Evolutionary conservation across 2,329 filamentous ascomycete genomes (phyloP), one percentile per base, ranked within the genome.

Genomic region (Clarireedia monteithiana): DNA sequence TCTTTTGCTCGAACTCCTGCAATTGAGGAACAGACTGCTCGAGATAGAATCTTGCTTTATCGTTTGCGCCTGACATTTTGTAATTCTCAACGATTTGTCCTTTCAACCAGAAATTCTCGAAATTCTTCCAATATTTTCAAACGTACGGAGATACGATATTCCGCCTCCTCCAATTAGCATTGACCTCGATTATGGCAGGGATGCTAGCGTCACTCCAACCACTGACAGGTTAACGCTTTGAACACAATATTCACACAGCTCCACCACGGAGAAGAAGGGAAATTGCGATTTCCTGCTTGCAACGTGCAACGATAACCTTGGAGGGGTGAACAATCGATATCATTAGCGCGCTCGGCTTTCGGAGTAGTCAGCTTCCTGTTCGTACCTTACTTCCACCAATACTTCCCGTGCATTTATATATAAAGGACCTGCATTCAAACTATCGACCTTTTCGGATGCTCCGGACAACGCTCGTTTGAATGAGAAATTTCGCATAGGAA

Each of bases 1-100:
- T 86, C 72, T 96, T 96, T 62, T 89, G 83, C 72, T 95, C 88
- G 71, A 90, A 95, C 67, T 96, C 91, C 60, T 91, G 89, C 56
- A 99, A 81, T 71, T 97, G 91, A 15, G 91, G 90, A 45, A 96
- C 89, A 2, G 88, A 87, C 64, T 92, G 87, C 75, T 99, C 94
- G 62, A 97, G 81, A 72, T 89, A 96, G 74, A 92, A 97, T 57
- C 92, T 89, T 55, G 92, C 94, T 74, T 96, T 97, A 68, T 97
- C 94, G 61, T 88, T 86, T 57, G 94, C 86, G 44, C 84, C 86
- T 1, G 91, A 82, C 90, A 96, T 95, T 58, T 52, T 42, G 14
- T 36, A 42, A 10, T 58, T 17, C 9, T 44, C 23, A 10, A 20
- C 17, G 23, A 44, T 44, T 40, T 17, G 23, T 9, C 17, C 23